A percentile compares a stretch with the other conserved stretches of the same genome.
Evolutionary conservation across 2,329 filamentous ascomycete species (phyloP).

Genomic region (Didymella arachidicola): DNA sequence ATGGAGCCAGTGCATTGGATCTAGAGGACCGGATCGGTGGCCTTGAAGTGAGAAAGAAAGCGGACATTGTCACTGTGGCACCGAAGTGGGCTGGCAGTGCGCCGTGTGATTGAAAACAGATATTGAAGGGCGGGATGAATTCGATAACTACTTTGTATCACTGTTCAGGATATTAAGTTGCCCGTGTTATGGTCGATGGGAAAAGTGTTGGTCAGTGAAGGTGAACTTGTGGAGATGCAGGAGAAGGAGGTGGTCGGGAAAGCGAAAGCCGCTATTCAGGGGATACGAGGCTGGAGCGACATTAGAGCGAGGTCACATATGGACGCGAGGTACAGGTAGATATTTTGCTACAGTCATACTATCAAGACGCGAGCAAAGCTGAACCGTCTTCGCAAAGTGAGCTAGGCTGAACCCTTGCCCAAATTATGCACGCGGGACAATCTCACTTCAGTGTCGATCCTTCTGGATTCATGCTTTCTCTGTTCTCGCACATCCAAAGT

Average conservation of each 20-base stretch:
- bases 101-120: constrained; percentile 1
- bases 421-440: too few relatives aligned
- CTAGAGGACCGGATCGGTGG: constrained; percentile 52
- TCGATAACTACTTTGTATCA: not conserved
- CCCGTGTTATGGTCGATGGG: constrained; percentile 1
- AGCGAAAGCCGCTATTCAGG: not conserved
- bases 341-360: too few relatives aligned
- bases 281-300: constrained; percentile 1
- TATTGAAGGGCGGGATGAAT: not conserved
- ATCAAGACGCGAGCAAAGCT: too few relatives aligned
- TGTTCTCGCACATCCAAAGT: too few relatives aligned
- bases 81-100: constrained; percentile 33
- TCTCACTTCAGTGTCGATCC: too few relatives aligned
- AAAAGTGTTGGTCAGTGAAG: not conserved
- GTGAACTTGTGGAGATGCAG: not conserved
- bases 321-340: not conserved
- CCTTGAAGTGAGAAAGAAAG: constrained; percentile 54
- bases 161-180: not conserved
- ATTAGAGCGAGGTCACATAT: constrained; percentile 3
- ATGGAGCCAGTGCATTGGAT: constrained; percentile 35
- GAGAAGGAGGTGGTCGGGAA: not conserved
- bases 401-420: too few relatives aligned
- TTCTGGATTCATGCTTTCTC: too few relatives aligned
- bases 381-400: too few relatives aligned
- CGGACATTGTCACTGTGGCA: constrained; percentile 51